A percentile compares a stretch with the other conserved stretches of the same genome.
Evolutionary conservation across 768 basidiomycete species (phyloP).

Genomic region (Suillus subaureus): DNA sequence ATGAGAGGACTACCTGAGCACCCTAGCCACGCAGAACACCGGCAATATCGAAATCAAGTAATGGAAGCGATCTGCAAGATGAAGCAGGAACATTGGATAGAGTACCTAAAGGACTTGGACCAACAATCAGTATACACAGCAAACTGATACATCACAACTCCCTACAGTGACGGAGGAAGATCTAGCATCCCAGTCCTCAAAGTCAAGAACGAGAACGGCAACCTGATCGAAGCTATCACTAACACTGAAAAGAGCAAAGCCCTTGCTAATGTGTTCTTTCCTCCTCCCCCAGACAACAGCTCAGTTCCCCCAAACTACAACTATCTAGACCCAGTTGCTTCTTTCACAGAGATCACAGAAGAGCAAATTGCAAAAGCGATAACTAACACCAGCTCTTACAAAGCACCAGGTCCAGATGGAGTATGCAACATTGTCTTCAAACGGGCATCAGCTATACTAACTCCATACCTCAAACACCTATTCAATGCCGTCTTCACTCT

Average conservation of each 20-base stretch:
- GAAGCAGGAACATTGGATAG: conserved; percentile 23
- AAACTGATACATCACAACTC: conserved; percentile 16
- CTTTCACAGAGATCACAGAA: conserved; percentile 4
- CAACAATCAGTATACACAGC: neutral
- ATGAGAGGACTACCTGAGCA: neutral
- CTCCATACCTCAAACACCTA: neutral
- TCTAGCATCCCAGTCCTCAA: conserved; percentile 2
- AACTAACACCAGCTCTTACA: conserved; percentile 15
- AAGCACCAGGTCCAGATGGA: conserved; percentile 29
- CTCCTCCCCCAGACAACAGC: conserved; percentile 11
- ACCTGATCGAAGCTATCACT: accelerated
- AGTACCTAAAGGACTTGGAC: conserved; percentile 28
- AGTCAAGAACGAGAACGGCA: neutral
- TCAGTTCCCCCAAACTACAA: neutral
- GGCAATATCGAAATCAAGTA: conserved; percentile 18
- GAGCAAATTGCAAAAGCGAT: conserved; percentile 15
- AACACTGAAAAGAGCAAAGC: conserved; percentile 26
- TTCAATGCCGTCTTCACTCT: neutral
- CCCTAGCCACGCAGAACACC: neutral
- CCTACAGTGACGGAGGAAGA: neutral
- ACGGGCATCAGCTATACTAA: neutral
- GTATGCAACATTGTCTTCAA: conserved; percentile 29
- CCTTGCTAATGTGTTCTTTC: conserved; percentile 28
- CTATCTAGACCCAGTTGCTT: conserved; percentile 1
- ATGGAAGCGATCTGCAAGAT: neutral